phyloP scores from a whole-genome alignment of 305 asterid genomes.

The Euphrasia arctica region DNA sequence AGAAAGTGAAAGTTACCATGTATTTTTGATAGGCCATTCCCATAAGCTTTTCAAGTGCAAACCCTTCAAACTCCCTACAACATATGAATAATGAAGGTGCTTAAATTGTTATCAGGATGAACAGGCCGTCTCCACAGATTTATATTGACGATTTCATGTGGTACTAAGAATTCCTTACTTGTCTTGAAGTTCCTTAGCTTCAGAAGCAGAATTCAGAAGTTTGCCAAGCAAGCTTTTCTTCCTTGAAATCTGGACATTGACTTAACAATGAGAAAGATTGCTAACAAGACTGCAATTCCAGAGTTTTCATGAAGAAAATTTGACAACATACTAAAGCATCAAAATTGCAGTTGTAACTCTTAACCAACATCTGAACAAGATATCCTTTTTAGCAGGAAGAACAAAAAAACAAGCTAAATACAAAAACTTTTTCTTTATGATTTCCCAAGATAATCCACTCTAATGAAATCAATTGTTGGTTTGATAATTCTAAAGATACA shows the following conservation, averaged over 20 bases:
- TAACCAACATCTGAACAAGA: slow-evolving; percentile 12
- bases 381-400: no score
- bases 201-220: slow-evolving; percentile 53
- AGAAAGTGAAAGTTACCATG: slow-evolving; percentile 55
- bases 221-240: slow-evolving; percentile 59
- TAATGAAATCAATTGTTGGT: slow-evolving; percentile 13
- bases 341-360: slow-evolving; percentile 23
- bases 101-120: slow-evolving; percentile 28
- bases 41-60: slow-evolving; percentile 74
- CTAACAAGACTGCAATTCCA: slow-evolving; percentile 23
- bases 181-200: slow-evolving; percentile 66
- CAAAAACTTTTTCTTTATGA: slow-evolving; percentile 5
- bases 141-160: slow-evolving; percentile 24
- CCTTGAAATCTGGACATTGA: slow-evolving; percentile 54
- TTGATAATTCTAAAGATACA: not conserved
- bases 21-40: slow-evolving; percentile 83
- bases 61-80: slow-evolving; percentile 73
- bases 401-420: slow-evolving; percentile 10
- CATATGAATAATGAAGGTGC: slow-evolving; percentile 19
- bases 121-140: slow-evolving; percentile 18
- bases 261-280: slow-evolving; percentile 27
- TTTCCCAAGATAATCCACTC: slow-evolving; percentile 17
- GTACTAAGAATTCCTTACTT: slow-evolving; percentile 43
- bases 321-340: slow-evolving; percentile 19
- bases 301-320: slow-evolving; percentile 3